Evolutionary conservation across 345 rosid genomes (phyloP).

Genomic region (Pelargonium nanum): DNA sequence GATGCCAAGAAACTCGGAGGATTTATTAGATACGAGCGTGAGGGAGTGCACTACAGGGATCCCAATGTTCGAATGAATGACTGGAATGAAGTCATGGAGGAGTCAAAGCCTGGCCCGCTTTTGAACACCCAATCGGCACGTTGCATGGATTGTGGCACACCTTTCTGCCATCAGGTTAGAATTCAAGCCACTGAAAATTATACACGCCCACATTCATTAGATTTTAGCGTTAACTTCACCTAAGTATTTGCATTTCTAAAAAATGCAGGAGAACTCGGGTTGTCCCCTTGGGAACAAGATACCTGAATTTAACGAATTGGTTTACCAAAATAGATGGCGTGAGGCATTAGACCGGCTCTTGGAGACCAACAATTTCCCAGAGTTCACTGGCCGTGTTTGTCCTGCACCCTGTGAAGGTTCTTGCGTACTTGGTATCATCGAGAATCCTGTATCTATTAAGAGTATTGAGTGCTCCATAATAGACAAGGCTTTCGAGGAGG

Average conservation of each 20-base stretch:
- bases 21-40: conserved; percentile 84
- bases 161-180: conserved; percentile 94
- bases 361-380: conserved; percentile 97
- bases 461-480: conserved; percentile 84
- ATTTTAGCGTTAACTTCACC: not conserved
- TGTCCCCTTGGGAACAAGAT: conserved; percentile 99
- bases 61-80: conserved; percentile 76
- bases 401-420: conserved; percentile 99
- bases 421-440: conserved; percentile 98
- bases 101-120: conserved; percentile 70
- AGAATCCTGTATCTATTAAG: conserved; percentile 96
- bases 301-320: conserved; percentile 96
- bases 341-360: conserved; percentile 93
- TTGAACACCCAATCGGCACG: conserved; percentile 93
- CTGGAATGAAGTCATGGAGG: conserved; percentile 92
- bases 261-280: conserved; percentile 81
- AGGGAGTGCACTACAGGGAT: conserved; percentile 82
- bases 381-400: conserved; percentile 98
- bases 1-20: conserved; percentile 79
- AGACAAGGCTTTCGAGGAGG: conserved; percentile 94
- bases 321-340: conserved; percentile 95
- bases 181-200: conserved; percentile 1
- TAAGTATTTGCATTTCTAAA: not conserved
- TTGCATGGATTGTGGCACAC: conserved; percentile 99
- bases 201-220: not conserved